Evolutionary conservation across 2,329 filamentous ascomycete genomes (phyloP).

Genomic region (Pyrenophora graminea): DNA sequence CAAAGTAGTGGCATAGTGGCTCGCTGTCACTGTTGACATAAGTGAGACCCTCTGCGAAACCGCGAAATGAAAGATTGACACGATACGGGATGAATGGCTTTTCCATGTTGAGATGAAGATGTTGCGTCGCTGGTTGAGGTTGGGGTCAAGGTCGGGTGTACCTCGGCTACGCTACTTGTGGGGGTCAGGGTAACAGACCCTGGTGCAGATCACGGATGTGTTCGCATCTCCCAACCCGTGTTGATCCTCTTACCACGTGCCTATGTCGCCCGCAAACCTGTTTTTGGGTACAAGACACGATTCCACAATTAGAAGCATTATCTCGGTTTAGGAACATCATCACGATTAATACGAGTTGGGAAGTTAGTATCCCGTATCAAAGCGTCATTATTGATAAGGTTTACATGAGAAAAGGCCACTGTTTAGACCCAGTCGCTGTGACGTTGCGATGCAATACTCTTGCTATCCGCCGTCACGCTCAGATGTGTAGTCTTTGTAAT

Average conservation of each 20-base stretch:
- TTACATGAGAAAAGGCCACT: neutral
- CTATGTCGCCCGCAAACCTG: neutral
- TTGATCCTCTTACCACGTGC: neutral
- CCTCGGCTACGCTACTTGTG: constrained; percentile 2
- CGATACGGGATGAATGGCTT: constrained; percentile 34
- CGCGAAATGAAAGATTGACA: constrained; percentile 50
- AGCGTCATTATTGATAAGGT: constrained; percentile 3
- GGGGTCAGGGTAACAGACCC: neutral
- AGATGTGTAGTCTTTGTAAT: constrained; percentile 25
- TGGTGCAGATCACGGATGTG: neutral
- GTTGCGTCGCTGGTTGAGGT: neutral
- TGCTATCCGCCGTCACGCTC: constrained; percentile 14
- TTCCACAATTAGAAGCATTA: neutral
- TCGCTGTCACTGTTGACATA: constrained; percentile 42
- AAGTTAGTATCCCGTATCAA: neutral
- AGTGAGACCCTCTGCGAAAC: constrained; percentile 56
- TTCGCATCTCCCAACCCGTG: too few species aligned
- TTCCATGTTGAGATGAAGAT: constrained; percentile 14
- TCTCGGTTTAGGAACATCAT: neutral
- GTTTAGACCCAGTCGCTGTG: constrained; percentile 19
- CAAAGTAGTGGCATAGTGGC: constrained; percentile 57
- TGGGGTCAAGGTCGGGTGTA: neutral
- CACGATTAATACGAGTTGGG: neutral
- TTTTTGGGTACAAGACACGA: neutral
- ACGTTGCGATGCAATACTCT: constrained; percentile 7